Percentiles rank a stretch among this genome's conserved stretches.
These are phyloP conservation scores for Chiua virens DNA, from an alignment of 768 basidiomycete genomes.

Conservation along the genomic window DNA sequence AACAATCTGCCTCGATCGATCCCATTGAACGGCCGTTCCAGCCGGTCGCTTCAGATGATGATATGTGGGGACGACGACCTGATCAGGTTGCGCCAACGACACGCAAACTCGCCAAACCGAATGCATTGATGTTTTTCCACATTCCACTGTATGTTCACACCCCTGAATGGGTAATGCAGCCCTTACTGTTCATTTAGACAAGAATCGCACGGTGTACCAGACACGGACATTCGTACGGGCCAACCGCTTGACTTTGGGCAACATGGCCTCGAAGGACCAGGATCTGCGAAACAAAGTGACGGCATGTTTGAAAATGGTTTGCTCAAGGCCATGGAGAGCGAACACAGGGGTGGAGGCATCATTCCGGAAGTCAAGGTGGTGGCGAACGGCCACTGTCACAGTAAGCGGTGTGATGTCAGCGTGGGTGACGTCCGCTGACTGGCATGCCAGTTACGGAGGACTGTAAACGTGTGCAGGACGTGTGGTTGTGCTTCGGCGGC, in stretches of 20 bases:
- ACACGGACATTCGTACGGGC: constrained; percentile 60
- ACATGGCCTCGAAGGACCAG: constrained; percentile 55
- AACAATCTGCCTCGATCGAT: constrained; percentile 73
- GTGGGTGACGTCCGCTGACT: constrained; percentile 11
- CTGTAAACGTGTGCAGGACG: constrained; percentile 77
- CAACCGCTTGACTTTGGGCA: constrained; percentile 69
- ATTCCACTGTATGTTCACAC: constrained; percentile 73
- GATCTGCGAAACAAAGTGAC: constrained; percentile 67
- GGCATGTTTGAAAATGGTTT: constrained; percentile 87
- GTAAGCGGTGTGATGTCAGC: constrained; percentile 38
- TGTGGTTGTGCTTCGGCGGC: constrained; percentile 92
- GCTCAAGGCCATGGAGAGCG: constrained; percentile 68
- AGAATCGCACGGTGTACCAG: constrained; percentile 73
- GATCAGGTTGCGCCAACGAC: constrained; percentile 58
- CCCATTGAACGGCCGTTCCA: constrained; percentile 81
- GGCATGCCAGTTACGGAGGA: constrained; percentile 72
- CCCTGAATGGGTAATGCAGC: not conserved
- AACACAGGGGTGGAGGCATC: constrained; percentile 48
- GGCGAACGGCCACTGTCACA: constrained; percentile 88
- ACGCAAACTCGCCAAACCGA: constrained; percentile 80
- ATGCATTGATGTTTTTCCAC: constrained; percentile 97
- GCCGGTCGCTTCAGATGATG: constrained; percentile 72
- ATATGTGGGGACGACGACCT: constrained; percentile 61
- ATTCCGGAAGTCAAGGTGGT: constrained; percentile 82
- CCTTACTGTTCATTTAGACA: constrained; percentile 41